Evolutionary conservation across 306 rosid species (phyloP), one percentile per base, ranked within the genome.

Genomic region (Prosopis cineraria): DNA sequence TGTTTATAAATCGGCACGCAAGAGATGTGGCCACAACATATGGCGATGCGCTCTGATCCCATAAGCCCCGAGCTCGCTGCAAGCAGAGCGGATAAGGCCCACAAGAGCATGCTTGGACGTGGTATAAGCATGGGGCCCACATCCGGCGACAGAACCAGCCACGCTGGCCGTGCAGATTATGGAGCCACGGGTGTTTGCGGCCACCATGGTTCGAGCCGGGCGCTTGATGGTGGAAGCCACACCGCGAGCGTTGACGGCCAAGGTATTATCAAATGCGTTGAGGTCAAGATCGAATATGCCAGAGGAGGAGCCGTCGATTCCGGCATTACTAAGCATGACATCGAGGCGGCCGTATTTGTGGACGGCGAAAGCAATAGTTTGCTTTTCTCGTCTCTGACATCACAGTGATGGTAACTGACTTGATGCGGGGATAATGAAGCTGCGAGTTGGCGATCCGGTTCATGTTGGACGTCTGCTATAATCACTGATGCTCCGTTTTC

Each of bases 141-240:
- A n/a, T n/a, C n/a, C n/a, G n/a, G n/a, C n/a, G n/a, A n/a, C n/a
- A n/a, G n/a, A n/a, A n/a, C n/a, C n/a, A n/a, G n/a, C n/a, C n/a
- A n/a, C n/a, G n/a, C n/a, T n/a, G 0, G 91, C 63, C 0, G 96
- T 91, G 75, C 96, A 93, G 7, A 93, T 91, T 69, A 93, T 85
- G 13, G 98, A 93, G 1, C 98, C 96, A 0, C 82, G 83, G 4
- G 55, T 82, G 11, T 84, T 75, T 1, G 75, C 45, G 0, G 68
- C 87, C 72, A 91, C 94, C 98, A 93, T 93, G 14, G 71, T 93
- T 0, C 89, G 88, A 0, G 88, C 90, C 0, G 85, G 93, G 60
- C 89, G 96, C 78, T 93, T 93, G 44, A 93, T 77, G 13, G 90
- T 67, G 6, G 88, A 83, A 0, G 85, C 86, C 3, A 77, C 83